These are phyloP conservation scores for Penicillium waksmanii DNA, from an alignment of 495 filamentous ascomycete species.

Conservation along the genomic window DNA sequence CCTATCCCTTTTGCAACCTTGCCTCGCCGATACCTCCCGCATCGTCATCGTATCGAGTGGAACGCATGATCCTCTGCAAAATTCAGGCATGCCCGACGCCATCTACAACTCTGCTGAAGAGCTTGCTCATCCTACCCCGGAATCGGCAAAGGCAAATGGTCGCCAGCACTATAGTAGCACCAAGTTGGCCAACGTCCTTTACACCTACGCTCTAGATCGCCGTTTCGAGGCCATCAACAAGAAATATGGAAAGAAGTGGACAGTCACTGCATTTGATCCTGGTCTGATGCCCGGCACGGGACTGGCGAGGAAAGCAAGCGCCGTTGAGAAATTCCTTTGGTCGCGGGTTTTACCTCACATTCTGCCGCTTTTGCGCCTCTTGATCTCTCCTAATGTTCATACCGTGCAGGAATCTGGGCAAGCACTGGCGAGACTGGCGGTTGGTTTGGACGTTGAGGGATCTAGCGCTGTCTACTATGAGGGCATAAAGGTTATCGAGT, in stretches of 20 bases:
- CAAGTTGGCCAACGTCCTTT: conserved; percentile 35
- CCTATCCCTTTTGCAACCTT: conserved; percentile 51
- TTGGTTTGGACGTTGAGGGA: conserved; percentile 29
- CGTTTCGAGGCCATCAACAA: conserved; percentile 29
- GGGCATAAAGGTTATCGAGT: conserved; percentile 36
- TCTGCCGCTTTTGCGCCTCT: conserved; percentile 35
- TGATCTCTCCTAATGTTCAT: conserved; percentile 39
- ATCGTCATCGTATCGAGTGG: conserved; percentile 43
- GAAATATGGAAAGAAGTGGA: conserved; percentile 29
- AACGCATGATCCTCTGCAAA: conserved; percentile 39
- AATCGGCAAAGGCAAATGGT: conserved; percentile 23
- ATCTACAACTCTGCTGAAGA: conserved; percentile 35
- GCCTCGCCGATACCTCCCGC: conserved; percentile 51
- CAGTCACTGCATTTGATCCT: conserved; percentile 46
- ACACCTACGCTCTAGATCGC: conserved; percentile 45
- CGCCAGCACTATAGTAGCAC: conserved; percentile 35
- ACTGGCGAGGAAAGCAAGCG: conserved; percentile 32
- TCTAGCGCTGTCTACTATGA: conserved; percentile 45
- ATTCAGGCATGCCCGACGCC: conserved; percentile 32
- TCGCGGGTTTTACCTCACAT: conserved; percentile 37
- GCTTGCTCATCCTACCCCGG: conserved; percentile 32
- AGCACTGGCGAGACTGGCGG: conserved; percentile 39
- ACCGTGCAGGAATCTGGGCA: conserved; percentile 39
- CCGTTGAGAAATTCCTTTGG: conserved; percentile 29
- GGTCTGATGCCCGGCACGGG: conserved; percentile 53